Evolutionary conservation across 495 filamentous ascomycete species (phyloP).

Genomic region (Pyrenula aspistea): DNA sequence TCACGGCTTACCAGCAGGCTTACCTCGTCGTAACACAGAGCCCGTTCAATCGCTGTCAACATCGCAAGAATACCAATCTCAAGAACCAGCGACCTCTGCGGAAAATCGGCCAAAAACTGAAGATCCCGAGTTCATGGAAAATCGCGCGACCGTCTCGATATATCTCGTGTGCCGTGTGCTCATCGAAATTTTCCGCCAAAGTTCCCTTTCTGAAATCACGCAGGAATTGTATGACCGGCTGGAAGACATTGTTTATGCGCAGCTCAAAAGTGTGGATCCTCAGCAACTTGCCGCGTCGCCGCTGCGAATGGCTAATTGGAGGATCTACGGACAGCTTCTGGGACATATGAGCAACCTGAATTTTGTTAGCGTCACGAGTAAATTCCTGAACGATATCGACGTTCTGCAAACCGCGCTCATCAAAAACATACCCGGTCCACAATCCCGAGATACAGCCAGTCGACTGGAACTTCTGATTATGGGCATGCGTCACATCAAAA

Average conservation of each 20-base stretch:
- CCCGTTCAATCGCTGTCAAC: conserved; percentile 21
- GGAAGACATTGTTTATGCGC: conserved; percentile 88
- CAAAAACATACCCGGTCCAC: conserved; percentile 41
- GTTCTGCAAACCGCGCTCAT: conserved; percentile 58
- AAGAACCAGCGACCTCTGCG: conserved; percentile 15
- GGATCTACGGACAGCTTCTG: conserved; percentile 77
- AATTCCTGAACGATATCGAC: conserved; percentile 72
- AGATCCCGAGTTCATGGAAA: conserved; percentile 62
- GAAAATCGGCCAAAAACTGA: conserved; percentile 44
- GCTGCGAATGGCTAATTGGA: conserved; percentile 86
- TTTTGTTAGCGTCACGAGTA: conserved; percentile 69
- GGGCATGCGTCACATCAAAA: conserved; percentile 78
- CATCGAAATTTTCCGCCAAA: conserved; percentile 88
- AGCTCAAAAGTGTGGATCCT: conserved; percentile 76
- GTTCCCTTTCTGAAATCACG: conserved; percentile 67
- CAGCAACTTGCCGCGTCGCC: conserved; percentile 68
- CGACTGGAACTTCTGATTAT: conserved; percentile 74
- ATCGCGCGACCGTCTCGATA: conserved; percentile 81
- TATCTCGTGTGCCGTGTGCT: conserved; percentile 90
- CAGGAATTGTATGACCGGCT: conserved; percentile 80
- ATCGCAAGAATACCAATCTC: conserved; percentile 13
- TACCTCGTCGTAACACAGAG: conserved; percentile 41
- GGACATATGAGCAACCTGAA: conserved; percentile 91
- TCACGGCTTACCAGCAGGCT: neutral
- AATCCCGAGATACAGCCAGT: conserved; percentile 55